Conservation (phyloP, 2,329 filamentous ascomycete species). For the Arthrinium puccinioides region DNA sequence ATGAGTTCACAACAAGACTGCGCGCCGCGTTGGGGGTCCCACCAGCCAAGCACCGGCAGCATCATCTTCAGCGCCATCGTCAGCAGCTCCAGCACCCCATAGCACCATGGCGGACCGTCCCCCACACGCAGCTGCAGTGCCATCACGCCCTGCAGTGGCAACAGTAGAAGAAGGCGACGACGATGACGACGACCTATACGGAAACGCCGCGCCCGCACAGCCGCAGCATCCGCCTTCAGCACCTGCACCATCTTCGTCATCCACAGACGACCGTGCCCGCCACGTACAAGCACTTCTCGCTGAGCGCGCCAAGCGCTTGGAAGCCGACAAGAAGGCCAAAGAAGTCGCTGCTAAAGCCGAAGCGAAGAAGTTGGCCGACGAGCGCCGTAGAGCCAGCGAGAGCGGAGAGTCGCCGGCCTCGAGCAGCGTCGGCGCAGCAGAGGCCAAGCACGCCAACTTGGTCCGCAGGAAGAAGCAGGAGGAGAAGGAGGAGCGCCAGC, state of each 20-base stretch:
- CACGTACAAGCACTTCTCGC: conserved; percentile 32
- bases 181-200: conserved; percentile 4
- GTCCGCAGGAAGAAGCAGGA: conserved; percentile 59
- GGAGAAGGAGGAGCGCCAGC: conserved; percentile 59
- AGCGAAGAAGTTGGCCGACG: conserved; percentile 33
- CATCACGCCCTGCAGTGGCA: background rate
- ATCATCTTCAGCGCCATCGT: background rate
- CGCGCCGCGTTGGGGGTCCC: conserved; percentile 30
- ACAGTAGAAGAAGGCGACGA: background rate
- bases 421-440: conserved; percentile 20
- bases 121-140: too few relatives aligned
- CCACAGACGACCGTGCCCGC: conserved; percentile 2
- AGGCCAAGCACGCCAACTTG: conserved; percentile 42
- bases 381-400: conserved; percentile 29
- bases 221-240: background rate
- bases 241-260: background rate
- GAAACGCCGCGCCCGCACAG: background rate
- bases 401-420: conserved; percentile 21
- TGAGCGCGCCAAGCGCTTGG: conserved; percentile 42
- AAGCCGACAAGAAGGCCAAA: conserved; percentile 39
- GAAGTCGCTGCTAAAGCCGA: conserved; percentile 41
- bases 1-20: conserved; percentile 58
- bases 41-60: background rate
- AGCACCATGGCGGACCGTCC: too few relatives aligned
- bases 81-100: conserved; percentile 1